Base-by-base conservation (phyloP, 306 rosid species). In the Oemleria cerasiformis region DNA sequence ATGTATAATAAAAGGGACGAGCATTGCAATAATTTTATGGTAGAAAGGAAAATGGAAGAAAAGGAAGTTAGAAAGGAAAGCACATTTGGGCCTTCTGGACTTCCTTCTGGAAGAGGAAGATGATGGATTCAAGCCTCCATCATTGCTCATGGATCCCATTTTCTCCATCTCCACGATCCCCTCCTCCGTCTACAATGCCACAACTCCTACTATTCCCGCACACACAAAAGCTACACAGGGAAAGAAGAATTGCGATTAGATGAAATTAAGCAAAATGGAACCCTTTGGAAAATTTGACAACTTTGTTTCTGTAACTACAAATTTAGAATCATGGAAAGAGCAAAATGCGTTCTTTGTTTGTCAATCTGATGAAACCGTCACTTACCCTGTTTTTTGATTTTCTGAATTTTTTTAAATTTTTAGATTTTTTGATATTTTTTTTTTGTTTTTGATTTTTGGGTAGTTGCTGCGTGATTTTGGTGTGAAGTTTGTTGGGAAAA, bases 11-110 rank as follows among this genome's bases (percentile, higher is more conserved):
- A 5, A 6, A 2, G 9, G 12, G 1, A 6, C 63, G 39, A 36
- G 44, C 25, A 38, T 61, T 38, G 65, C 45, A 2, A n/a, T 30
- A 30, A 30, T 30, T 30, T 30, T 3, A 30, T 30, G 36, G 36
- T 30, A 20, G n/a, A 41, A 13, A 39, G 15, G n/a, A 5, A 50
- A 47, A 70, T 21, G n/a, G 21, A 49, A 39, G 30, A 41, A 3
- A 36, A 21, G 49, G 1, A 34, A 54, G 20, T 14, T 34, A 23
- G 10, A 23, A 23, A 43, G n/a, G 30, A 21, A 14, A 34, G 21
- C 9, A 81, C 84, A 81, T 76, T 67, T 68, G 64, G 84, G 84
- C 73, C 64, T 76, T 54, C 58, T 75, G 75, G 81, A 81, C 45
- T 65, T 67, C 71, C 12, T 71, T 63, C 57, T 65, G 43, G 66